Base-by-base conservation (phyloP, 1,284 basidiomycete species). In the Ustilago xerochloae region DNA sequence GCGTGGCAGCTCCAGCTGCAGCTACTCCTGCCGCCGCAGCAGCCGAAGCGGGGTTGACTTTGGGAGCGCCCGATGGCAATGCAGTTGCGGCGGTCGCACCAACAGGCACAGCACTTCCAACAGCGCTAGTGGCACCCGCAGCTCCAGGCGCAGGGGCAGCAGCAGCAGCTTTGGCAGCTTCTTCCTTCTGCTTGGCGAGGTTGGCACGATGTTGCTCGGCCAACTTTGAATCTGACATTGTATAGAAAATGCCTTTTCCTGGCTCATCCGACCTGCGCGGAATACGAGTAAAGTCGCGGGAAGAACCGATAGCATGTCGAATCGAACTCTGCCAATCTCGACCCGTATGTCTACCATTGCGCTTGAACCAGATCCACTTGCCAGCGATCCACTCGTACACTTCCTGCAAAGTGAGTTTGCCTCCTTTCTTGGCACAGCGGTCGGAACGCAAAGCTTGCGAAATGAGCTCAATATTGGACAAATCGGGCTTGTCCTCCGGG, bases 371-470 rank as follows among this genome's bases (percentile, higher is more conserved):
- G 70, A 93, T 92, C 85, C 91, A 91, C 66, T 90, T 91, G 49
- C 91, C 91, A 80, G 91, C 90, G 68, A 97, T 93, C 93, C 93
- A 97, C 56, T 90, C 89, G 82, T 93, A 93, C 51, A 97, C 93
- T 80, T 96, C 93, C 74, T 94, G 93, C 64, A 97, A 84, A 0
- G 94, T 95, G 28, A 92, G 93, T 83, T 93, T 92, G 39, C 92
- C 92, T 46, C 90, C 90, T 76, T 91, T 78, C 39, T 66, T 63
- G 33, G 35, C 41, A 22, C 72, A 77, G 24, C 68, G 67, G 24
- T 78, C 74, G 29, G 78, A 80, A 20, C 66, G 57, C 29, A 83
- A 69, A 18, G 82, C 82, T 28, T 73, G 65, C 32, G 71, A 78
- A 41, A 83, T 81, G 47, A 83, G 78, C 60, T 79, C 76, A 20